Evolutionary conservation across 129 eudicot species (phyloP).

Genomic region (Centrapalus pauciflorus): DNA sequence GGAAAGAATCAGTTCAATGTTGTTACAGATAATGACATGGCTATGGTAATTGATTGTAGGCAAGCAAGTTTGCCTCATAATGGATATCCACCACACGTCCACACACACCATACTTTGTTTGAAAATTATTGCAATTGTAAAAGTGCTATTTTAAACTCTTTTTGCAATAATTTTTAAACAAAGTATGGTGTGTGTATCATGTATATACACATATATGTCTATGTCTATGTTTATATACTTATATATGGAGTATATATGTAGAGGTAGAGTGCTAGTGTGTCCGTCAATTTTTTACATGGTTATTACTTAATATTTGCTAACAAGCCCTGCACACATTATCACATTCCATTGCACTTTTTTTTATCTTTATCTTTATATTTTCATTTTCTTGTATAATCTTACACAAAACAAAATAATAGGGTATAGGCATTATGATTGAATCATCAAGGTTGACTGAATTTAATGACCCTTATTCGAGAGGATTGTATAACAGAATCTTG

Average conservation of each 20-base stretch:
- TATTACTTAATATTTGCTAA: background rate
- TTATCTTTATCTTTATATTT: background rate
- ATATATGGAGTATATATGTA: background rate
- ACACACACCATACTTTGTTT: background rate
- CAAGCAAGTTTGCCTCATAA: background rate
- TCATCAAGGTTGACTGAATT: background rate
- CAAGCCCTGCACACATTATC: background rate
- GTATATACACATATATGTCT: no score
- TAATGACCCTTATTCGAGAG: background rate
- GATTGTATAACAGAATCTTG: slow-evolving; percentile 2
- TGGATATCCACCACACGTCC: background rate
- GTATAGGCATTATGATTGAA: background rate
- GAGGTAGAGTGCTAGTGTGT: background rate
- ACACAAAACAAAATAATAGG: background rate
- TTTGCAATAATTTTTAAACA: no score
- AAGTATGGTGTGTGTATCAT: no score
- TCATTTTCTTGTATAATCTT: background rate
- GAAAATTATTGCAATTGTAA: background rate
- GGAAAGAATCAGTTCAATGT: background rate
- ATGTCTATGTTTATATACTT: background rate
- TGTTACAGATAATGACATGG: no score
- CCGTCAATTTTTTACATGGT: background rate
- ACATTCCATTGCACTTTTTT: background rate
- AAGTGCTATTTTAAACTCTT: no score
- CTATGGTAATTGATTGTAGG: background rate